These are phyloP conservation scores for Malassezia globosa DNA, from an alignment of 1,284 basidiomycete genomes.

Conservation along the genomic window DNA sequence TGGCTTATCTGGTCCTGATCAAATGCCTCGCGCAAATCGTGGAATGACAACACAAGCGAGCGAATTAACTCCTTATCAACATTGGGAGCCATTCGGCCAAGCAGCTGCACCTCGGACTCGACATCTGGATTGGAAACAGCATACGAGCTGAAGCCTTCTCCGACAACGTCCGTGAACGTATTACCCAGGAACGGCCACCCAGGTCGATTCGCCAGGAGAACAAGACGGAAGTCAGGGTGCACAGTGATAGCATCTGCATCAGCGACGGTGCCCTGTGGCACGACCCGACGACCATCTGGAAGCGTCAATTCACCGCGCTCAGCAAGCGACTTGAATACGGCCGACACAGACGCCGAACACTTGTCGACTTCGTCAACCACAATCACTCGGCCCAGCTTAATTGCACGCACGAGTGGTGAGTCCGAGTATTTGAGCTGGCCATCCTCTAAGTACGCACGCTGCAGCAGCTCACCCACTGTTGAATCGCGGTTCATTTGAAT, in stretches of 20 bases:
- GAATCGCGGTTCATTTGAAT: conserved; percentile 48
- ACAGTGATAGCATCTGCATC: conserved; percentile 29
- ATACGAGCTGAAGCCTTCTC: conserved; percentile 46
- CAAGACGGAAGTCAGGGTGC: conserved; percentile 46
- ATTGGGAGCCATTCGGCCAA: conserved; percentile 42
- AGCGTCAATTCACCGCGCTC: conserved; percentile 47
- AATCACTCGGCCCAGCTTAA: conserved; percentile 45
- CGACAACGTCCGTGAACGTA: conserved; percentile 45
- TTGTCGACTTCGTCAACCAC: conserved; percentile 49
- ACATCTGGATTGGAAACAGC: conserved; percentile 47
- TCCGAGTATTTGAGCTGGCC: conserved; percentile 45
- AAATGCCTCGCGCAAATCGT: conserved; percentile 46
- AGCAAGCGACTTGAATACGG: conserved; percentile 46
- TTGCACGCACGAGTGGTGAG: conserved; percentile 45
- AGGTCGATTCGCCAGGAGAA: conserved; percentile 48
- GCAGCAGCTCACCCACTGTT: conserved; percentile 38
- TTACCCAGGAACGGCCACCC: conserved; percentile 46
- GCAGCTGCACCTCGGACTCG: conserved; percentile 41
- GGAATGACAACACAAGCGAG: conserved; percentile 45
- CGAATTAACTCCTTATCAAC: conserved; percentile 32
- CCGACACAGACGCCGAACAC: conserved; percentile 45
- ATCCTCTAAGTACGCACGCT: conserved; percentile 40
- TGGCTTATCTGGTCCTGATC: conserved; percentile 43
- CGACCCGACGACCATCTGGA: conserved; percentile 43
- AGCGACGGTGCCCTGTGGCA: conserved; percentile 19